A percentile compares a stretch with the other conserved stretches of the same genome.
phyloP scores from a whole-genome alignment of 2,329 filamentous ascomycete genomes.

The Rhynchosporium secalis region DNA sequence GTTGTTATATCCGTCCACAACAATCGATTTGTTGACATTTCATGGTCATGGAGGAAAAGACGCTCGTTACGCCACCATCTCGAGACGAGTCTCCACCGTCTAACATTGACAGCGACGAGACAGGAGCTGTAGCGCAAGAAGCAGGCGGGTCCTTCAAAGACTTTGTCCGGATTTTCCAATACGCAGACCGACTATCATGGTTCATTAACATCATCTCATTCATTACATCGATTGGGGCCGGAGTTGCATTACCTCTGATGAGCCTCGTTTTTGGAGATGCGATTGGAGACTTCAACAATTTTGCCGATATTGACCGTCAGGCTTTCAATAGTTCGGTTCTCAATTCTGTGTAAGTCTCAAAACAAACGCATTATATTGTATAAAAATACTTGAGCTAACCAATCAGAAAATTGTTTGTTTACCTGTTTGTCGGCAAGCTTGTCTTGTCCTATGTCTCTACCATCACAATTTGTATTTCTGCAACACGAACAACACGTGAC shows the following conservation, averaged over 20 bases:
- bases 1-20: background rate
- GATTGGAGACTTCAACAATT: conserved; percentile 32
- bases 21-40: background rate
- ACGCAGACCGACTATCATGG: conserved; percentile 19
- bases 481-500: conserved; percentile 46
- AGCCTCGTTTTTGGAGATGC: conserved; percentile 46
- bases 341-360: conserved; percentile 8
- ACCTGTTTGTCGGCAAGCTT: conserved; percentile 54
- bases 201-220: conserved; percentile 21
- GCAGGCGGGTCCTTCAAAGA: conserved; percentile 17
- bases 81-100: background rate
- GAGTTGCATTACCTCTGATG: conserved; percentile 50
- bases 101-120: background rate
- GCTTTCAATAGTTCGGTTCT: conserved; percentile 36
- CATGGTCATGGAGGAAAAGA: conserved; percentile 7
- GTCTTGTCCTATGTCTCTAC: conserved; percentile 47
- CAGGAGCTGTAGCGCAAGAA: background rate
- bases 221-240: conserved; percentile 38
- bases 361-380: too few relatives aligned
- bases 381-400: background rate
- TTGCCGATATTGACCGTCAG: conserved; percentile 35
- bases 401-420: conserved; percentile 45
- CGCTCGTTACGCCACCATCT: background rate
- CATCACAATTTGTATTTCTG: conserved; percentile 44
- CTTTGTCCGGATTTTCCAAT: conserved; percentile 19